Conservation (phyloP, 2,329 filamentous ascomycete genomes). For the Fusarium redolens region DNA sequence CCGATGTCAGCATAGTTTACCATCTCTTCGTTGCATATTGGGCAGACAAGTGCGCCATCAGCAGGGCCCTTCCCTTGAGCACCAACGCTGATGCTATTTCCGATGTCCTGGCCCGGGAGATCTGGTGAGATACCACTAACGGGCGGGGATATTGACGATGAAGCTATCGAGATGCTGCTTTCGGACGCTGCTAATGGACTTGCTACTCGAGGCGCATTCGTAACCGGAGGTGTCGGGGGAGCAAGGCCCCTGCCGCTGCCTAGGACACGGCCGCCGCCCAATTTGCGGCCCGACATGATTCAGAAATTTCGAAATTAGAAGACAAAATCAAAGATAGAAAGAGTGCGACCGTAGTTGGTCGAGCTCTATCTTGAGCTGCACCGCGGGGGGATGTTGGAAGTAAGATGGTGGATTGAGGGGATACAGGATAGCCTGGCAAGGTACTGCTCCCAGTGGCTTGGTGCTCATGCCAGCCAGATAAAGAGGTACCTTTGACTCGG, state of each 20-base stretch:
- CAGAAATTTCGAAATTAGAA: neutral
- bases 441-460: constrained; percentile 10
- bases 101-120: constrained; percentile 77
- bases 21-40: constrained; percentile 99
- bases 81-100: constrained; percentile 80
- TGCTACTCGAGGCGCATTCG: constrained; percentile 56
- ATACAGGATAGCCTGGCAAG: constrained; percentile 16
- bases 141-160: constrained; percentile 73
- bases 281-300: constrained; percentile 83
- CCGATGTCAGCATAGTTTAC: constrained; percentile 58
- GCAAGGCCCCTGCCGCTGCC: constrained; percentile 87
- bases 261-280: constrained; percentile 91
- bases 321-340: neutral
- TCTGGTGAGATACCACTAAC: constrained; percentile 72
- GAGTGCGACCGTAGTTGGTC: constrained; percentile 51
- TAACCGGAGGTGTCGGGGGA: constrained; percentile 62
- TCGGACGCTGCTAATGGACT: constrained; percentile 68
- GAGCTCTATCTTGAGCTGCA: constrained; percentile 50
- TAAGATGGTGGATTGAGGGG: constrained; percentile 32
- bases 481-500: constrained; percentile 10
- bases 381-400: constrained; percentile 27
- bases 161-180: constrained; percentile 83
- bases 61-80: constrained; percentile 62
- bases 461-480: constrained; percentile 23
- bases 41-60: constrained; percentile 80